A percentile compares a stretch with the other conserved stretches of the same genome.
These are phyloP conservation scores for Arachnopeziza araneosa DNA, from an alignment of 2,329 filamentous ascomycete genomes.

Conservation along the genomic window DNA sequence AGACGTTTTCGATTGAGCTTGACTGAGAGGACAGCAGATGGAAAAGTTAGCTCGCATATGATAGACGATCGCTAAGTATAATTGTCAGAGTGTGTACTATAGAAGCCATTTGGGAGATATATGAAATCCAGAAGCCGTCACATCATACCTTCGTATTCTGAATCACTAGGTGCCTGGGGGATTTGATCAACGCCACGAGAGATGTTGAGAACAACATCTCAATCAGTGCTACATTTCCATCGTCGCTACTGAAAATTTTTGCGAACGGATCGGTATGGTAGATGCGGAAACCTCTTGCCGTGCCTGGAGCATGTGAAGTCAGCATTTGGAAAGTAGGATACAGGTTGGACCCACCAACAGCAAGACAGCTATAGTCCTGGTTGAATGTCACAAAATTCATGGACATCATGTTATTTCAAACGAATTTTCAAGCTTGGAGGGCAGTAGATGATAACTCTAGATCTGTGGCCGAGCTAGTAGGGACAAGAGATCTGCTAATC, in stretches of 20 bases:
- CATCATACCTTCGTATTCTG: conserved; percentile 86
- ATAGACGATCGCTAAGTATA: conserved; percentile 57
- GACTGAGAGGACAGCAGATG: conserved; percentile 90
- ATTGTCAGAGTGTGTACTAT: neutral
- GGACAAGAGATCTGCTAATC: neutral
- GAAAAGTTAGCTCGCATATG: conserved; percentile 98
- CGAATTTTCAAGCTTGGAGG: neutral
- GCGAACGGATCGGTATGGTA: conserved; percentile 96
- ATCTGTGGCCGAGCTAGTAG: neutral
- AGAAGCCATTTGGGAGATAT: neutral
- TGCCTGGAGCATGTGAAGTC: conserved; percentile 50
- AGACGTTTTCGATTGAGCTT: conserved; percentile 91
- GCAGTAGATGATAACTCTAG: neutral
- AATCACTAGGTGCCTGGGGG: conserved; percentile 86
- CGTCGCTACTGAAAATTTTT: conserved; percentile 89
- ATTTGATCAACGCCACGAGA: conserved; percentile 86
- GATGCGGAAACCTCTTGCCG: conserved; percentile 89
- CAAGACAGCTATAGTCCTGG: conserved; percentile 95
- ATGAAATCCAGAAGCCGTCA: neutral
- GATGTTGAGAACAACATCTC: conserved; percentile 99
- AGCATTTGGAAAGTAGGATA: neutral
- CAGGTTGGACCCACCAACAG: conserved; percentile 64
- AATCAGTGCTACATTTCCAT: conserved; percentile 91
- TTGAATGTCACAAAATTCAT: conserved; percentile 99
- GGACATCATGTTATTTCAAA: conserved; percentile 46